Evolutionary conservation across 306 rosid species (phyloP).

Genomic region (Inga leiocalycina): DNA sequence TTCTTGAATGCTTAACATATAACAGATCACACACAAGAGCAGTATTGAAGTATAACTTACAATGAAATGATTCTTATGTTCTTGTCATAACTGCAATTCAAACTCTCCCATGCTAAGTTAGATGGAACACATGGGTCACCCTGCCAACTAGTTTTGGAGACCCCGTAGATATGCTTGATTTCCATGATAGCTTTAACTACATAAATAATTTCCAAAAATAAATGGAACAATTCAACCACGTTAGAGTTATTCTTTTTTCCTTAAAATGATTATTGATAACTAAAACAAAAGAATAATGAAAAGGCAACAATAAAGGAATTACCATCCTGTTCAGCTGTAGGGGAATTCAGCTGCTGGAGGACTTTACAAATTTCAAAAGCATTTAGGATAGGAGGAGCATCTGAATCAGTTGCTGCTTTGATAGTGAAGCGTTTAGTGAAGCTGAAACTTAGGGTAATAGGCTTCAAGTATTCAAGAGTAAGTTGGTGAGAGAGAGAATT

Average conservation of each 20-base stretch:
- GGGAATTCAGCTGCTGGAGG: neutral
- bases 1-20: too few species aligned
- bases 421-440: neutral
- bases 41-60: constrained; percentile 15
- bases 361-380: constrained; percentile 31
- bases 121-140: neutral
- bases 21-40: too few species aligned
- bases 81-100: neutral
- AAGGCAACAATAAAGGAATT: too few species aligned
- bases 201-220: neutral
- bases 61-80: constrained; percentile 33
- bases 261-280: neutral
- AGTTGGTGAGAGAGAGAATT: too few species aligned
- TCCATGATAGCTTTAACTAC: constrained; percentile 13
- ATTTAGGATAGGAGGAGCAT: constrained; percentile 48
- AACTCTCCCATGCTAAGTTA: neutral
- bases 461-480: too few species aligned
- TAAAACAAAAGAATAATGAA: neutral
- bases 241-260: too few species aligned
- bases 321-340: neutral
- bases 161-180: neutral
- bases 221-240: neutral
- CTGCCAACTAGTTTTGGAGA: neutral
- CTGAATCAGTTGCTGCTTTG: constrained; percentile 11
- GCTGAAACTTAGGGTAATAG: too few species aligned